Evolutionary conservation across 2,329 filamentous ascomycete species (phyloP), one percentile per base, ranked within the genome.

Genomic region (Botrytis hyacinthi): DNA sequence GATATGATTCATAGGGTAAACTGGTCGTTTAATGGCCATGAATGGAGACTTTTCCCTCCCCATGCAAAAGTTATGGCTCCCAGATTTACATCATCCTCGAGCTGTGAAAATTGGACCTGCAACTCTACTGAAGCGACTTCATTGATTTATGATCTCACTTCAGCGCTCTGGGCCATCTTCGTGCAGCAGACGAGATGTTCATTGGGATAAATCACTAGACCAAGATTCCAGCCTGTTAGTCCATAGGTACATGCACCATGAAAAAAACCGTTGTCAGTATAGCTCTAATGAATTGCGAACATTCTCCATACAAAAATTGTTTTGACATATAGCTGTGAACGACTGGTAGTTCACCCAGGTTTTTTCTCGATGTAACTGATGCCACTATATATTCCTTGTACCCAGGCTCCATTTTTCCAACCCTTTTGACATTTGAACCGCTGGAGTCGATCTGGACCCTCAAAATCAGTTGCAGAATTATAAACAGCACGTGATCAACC

Each of bases 11-110:
- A 69, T 42, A 68, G 26, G 37, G 48, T n/a, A 32, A 32, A n/a
- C n/a, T 48, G 46, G 65, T 68, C 65, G 9, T 42, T 42, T 68
- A 18, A 69, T 42, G 48, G 54, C 18, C 51, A 32, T 69, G 20
- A 68, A 57, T 69, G n/a, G 48, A 69, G 51, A 68, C 10, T n/a
- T 57, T 65, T 69, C n/a, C 14, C 37, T 32, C n/a, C 20, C 48
- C 26, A 57, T 32, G 16, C 4, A 3, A 14, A 40, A 54, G 10
- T 29, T 57, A 12, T 40, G 26, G 35, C 46, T 57, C 5, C 35
- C 26, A 57, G 35, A 48, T 68, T 37, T 67, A 18, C 51, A 7
- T 54, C 22, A 51, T 51, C 16, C 32, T 40, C 14, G 32, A 29
- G 46, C 46, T 20, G 35, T 40, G 46, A 54, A 54, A 54, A 57